Percentiles rank a stretch among this genome's conserved stretches.
Conservation (phyloP, 441 rosid genomes). For the Gossypium trilobum region DNA sequence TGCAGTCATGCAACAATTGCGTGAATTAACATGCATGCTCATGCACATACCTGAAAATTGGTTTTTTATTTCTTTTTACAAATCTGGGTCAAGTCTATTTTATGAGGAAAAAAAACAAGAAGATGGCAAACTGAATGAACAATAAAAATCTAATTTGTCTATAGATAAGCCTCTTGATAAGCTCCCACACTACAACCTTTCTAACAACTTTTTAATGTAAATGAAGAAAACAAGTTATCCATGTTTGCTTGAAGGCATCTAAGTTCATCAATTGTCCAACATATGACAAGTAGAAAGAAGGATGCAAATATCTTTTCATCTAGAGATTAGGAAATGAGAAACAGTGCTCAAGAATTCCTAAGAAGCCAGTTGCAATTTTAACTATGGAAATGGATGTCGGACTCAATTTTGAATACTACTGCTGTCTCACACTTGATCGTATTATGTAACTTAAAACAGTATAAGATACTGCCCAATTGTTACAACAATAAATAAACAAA, state of each 20-base stretch:
- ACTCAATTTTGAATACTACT: constrained; percentile 15
- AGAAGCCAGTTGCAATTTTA: constrained; percentile 5
- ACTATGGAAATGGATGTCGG: background rate
- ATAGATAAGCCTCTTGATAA: background rate
- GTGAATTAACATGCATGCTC: background rate
- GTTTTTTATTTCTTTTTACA: background rate
- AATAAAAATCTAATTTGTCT: background rate
- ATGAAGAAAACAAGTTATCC: background rate
- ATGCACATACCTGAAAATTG: background rate
- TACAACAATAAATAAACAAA: background rate
- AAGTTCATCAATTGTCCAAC: background rate
- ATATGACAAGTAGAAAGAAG: background rate
- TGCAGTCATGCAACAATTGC: background rate
- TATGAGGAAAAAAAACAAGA: background rate
- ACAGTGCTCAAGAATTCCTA: background rate
- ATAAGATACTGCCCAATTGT: background rate
- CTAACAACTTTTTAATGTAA: background rate
- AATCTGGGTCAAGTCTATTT: background rate
- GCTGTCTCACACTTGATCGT: constrained; percentile 22
- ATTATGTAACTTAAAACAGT: constrained; percentile 7
- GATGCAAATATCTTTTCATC: background rate
- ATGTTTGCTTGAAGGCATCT: background rate
- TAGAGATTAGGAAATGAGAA: background rate
- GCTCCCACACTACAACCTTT: background rate
- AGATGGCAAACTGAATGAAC: background rate